Percentiles rank a stretch among this genome's conserved stretches.
Evolutionary conservation across 1,139 yeast genomes (phyloP).

Genomic region (Pichia cactophila): DNA sequence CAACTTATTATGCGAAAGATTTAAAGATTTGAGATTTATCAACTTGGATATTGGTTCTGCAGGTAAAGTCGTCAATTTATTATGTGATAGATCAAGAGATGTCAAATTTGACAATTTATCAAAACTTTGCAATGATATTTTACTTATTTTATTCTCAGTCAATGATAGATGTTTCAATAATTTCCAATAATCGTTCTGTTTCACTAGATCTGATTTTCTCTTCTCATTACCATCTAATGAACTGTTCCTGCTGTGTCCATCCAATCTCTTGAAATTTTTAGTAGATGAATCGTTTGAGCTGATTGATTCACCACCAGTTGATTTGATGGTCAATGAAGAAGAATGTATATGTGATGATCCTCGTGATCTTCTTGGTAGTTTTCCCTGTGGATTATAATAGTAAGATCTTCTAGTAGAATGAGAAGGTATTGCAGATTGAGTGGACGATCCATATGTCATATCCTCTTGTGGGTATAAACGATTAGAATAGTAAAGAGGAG

Average conservation of each 20-base stretch:
- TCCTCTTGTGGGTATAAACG: constrained; percentile 19
- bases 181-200: constrained; percentile 34
- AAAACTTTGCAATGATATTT: constrained; percentile 40
- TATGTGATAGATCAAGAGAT: constrained; percentile 51
- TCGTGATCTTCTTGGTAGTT: constrained; percentile 12
- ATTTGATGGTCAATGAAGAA: background rate
- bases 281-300: background rate
- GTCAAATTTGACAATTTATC: constrained; percentile 44
- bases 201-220: background rate
- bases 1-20: constrained; percentile 49
- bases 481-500: constrained; percentile 14
- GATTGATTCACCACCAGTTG: background rate
- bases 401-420: constrained; percentile 22
- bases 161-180: constrained; percentile 50
- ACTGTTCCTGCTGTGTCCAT: background rate
- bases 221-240: background rate
- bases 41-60: constrained; percentile 43
- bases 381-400: constrained; percentile 19
- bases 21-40: constrained; percentile 43
- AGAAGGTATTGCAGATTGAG: constrained; percentile 7
- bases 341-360: constrained; percentile 10
- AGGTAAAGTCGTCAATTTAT: constrained; percentile 44
- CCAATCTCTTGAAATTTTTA: background rate
- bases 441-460: constrained; percentile 1
- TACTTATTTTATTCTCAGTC: constrained; percentile 45